A percentile compares a stretch with the other conserved stretches of the same genome.
Conservation (phyloP, 805 yeast genomes). For the Metschnikowia cerradonensis region DNA sequence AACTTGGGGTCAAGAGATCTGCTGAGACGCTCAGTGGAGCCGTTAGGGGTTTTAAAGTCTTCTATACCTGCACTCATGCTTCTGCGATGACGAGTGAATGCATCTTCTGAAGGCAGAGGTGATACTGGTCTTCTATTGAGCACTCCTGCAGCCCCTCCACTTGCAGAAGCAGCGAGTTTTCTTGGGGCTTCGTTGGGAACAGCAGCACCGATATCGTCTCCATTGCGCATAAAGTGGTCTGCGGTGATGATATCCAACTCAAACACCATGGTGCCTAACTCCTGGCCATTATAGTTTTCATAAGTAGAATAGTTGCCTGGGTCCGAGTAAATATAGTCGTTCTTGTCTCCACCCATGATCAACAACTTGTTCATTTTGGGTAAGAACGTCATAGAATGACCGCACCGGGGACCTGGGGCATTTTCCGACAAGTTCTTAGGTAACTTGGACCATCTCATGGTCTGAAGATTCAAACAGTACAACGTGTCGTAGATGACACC, state of each 20-base stretch:
- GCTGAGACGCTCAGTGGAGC: slow-evolving; percentile 17
- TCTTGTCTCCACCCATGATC: slow-evolving; percentile 89
- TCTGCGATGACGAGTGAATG: slow-evolving; percentile 29
- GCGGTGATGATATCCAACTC: slow-evolving; percentile 53
- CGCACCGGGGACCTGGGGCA: slow-evolving; percentile 81
- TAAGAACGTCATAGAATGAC: slow-evolving; percentile 80
- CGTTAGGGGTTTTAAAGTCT: slow-evolving; percentile 24
- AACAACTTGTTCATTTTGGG: slow-evolving; percentile 63
- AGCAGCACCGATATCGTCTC: background rate
- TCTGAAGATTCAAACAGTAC: slow-evolving; percentile 70
- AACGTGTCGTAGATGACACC: slow-evolving; percentile 67
- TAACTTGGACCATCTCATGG: slow-evolving; percentile 69
- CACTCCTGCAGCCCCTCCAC: slow-evolving; percentile 17
- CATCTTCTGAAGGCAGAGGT: slow-evolving; percentile 18
- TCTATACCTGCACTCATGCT: slow-evolving; percentile 34
- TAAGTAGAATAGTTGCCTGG: slow-evolving; percentile 49
- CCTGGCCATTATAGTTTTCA: slow-evolving; percentile 46
- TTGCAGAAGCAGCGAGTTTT: slow-evolving; percentile 20
- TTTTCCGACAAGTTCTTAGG: slow-evolving; percentile 31
- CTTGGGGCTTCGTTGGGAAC: background rate
- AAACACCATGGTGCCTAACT: slow-evolving; percentile 54
- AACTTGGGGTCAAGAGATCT: slow-evolving; percentile 26
- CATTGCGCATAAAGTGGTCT: slow-evolving; percentile 26
- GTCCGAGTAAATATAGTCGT: slow-evolving; percentile 56
- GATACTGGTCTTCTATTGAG: slow-evolving; percentile 14